Percentiles rank a stretch among this genome's conserved stretches.
These are phyloP conservation scores for Tylopilus sp. DNA, from an alignment of 1,284 basidiomycete species.

Conservation along the genomic window DNA sequence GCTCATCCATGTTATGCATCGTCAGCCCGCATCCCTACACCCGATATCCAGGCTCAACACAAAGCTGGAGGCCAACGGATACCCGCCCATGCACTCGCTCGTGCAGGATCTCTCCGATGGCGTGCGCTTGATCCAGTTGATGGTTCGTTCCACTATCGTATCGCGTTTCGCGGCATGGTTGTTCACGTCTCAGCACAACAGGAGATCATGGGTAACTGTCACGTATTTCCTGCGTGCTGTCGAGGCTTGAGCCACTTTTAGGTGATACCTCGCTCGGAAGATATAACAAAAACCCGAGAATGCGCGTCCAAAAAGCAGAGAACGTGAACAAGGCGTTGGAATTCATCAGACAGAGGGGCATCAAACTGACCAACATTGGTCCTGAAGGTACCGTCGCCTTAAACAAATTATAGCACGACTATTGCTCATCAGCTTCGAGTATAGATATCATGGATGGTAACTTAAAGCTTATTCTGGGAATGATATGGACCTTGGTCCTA, in stretches of 20 bases:
- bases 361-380: constrained; percentile 97
- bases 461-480: constrained; percentile 93
- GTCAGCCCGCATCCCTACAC: constrained; percentile 1
- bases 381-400: constrained; percentile 65
- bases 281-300: constrained; percentile 86
- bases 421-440: constrained; percentile 9
- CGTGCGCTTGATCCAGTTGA: constrained; percentile 88
- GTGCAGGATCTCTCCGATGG: constrained; percentile 92
- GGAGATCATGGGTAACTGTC: constrained; percentile 85
- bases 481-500: constrained; percentile 98
- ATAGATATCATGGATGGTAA: constrained; percentile 97
- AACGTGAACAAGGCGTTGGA: constrained; percentile 96
- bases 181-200: constrained; percentile 31
- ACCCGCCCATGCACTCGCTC: constrained; percentile 89
- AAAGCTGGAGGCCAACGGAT: constrained; percentile 81
- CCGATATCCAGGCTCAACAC: constrained; percentile 77
- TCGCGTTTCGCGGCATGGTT: neutral
- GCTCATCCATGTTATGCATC: neutral
- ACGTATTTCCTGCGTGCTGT: constrained; percentile 2
- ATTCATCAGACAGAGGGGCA: constrained; percentile 91
- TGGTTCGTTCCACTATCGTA: constrained; percentile 50
- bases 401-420: neutral
- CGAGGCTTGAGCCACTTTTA: constrained; percentile 30
- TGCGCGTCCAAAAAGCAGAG: constrained; percentile 96
- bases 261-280: constrained; percentile 87